Evolutionary conservation across 805 yeast species (phyloP).

Genomic region (Candida suzukii): DNA sequence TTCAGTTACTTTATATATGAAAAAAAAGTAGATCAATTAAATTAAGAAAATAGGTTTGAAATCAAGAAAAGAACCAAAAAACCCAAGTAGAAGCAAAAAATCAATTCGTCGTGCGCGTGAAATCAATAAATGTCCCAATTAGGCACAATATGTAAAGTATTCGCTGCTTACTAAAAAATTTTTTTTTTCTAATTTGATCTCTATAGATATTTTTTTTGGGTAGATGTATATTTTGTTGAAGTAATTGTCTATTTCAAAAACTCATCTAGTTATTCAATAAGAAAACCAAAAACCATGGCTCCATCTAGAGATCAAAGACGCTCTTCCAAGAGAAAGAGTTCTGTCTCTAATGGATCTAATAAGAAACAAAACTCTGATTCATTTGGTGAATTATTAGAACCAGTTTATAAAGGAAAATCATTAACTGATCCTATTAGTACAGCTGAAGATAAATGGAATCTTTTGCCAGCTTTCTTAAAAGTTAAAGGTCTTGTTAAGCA

Average conservation of each 20-base stretch:
- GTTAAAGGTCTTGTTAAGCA: slow-evolving; percentile 96
- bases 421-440: slow-evolving; percentile 84
- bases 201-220: no score
- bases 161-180: neutral
- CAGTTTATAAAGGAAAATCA: slow-evolving; percentile 78
- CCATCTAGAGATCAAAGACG: neutral
- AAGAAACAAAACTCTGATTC: slow-evolving; percentile 29
- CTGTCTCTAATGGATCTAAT: neutral
- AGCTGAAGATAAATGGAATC: slow-evolving; percentile 94
- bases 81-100: no score
- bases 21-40: no score
- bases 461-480: slow-evolving; percentile 89
- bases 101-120: neutral
- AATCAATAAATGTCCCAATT: neutral
- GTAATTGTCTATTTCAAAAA: no score
- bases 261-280: neutral
- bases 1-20: no score
- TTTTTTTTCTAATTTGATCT: neutral
- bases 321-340: neutral
- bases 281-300: neutral
- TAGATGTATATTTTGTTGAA: no score
- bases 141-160: neutral
- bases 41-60: no score
- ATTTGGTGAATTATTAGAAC: slow-evolving; percentile 71
- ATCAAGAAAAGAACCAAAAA: no score